These are phyloP conservation scores for Lactuca saligna DNA, from an alignment of 129 eudicot genomes.

Conservation along the genomic window DNA sequence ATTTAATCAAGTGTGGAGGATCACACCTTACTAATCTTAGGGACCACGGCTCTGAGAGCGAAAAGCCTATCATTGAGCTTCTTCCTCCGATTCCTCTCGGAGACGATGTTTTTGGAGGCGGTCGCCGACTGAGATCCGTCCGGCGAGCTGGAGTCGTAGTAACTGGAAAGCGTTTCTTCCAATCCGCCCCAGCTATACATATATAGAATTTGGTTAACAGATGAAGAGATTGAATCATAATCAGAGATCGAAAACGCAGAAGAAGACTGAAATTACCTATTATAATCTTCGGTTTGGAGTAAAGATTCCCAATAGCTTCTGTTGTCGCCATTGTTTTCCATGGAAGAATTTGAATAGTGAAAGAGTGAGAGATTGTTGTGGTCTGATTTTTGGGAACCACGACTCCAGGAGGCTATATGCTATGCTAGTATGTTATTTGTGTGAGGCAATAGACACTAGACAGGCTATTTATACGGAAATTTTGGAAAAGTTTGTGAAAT, in stretches of 20 bases:
- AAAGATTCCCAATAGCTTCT: slow-evolving; percentile 29
- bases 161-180: slow-evolving; percentile 57
- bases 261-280: slow-evolving; percentile 16
- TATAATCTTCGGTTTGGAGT: slow-evolving; percentile 18
- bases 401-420: too few relatives aligned
- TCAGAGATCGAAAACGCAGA: not conserved
- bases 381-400: not conserved
- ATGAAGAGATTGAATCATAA: not conserved
- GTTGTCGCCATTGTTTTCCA: slow-evolving; percentile 25
- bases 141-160: slow-evolving; percentile 86
- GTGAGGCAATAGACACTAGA: not conserved
- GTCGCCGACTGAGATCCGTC: slow-evolving; percentile 59
- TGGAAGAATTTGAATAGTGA: not conserved
- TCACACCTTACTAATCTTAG: slow-evolving; percentile 74
- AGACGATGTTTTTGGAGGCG: slow-evolving; percentile 68
- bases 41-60: slow-evolving; percentile 90
- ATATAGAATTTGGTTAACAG: not conserved
- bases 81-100: slow-evolving; percentile 83
- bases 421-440: too few relatives aligned
- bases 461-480: too few relatives aligned
- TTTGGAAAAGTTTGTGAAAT: too few relatives aligned
- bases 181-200: slow-evolving; percentile 36
- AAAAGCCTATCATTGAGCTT: slow-evolving; percentile 73
- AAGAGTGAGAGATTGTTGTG: slow-evolving; percentile 1
- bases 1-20: not conserved